Evolutionary conservation across 257 asterid species (phyloP).

Genomic region (Solanum chilense): DNA sequence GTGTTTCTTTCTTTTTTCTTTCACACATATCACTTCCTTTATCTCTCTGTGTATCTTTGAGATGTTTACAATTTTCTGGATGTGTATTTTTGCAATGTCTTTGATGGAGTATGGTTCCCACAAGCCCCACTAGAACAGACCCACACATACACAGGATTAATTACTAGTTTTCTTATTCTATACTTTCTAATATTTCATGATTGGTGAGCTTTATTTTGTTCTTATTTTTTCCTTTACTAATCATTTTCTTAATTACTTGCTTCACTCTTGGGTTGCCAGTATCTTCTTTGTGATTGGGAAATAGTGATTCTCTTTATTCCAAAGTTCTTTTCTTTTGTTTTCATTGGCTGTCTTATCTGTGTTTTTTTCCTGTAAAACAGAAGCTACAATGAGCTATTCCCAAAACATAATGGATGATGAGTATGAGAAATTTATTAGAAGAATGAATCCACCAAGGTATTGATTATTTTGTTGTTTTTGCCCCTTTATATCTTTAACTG

Average conservation of each 20-base stretch:
- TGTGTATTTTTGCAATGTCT: not conserved
- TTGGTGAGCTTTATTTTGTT: slow-evolving; percentile 1
- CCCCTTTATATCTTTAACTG: not conserved
- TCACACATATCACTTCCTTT: not conserved
- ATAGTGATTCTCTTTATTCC: slow-evolving; percentile 20
- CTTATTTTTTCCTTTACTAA: not conserved
- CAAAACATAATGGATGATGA: slow-evolving; percentile 74
- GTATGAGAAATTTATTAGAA: slow-evolving; percentile 72
- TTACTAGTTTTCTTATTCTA: not conserved
- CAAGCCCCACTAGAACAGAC: not conserved
- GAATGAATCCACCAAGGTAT: slow-evolving; percentile 97
- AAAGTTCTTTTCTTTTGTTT: not conserved
- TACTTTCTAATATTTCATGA: not conserved
- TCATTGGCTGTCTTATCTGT: slow-evolving; percentile 8
- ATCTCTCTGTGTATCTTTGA: not conserved
- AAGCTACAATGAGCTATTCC: slow-evolving; percentile 46
- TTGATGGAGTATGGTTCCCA: not conserved
- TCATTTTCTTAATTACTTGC: slow-evolving; percentile 9
- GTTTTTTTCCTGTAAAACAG: slow-evolving; percentile 16
- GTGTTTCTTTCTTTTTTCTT: not conserved
- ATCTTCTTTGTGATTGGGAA: slow-evolving; percentile 33
- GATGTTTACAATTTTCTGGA: not conserved
- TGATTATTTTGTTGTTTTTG: not conserved
- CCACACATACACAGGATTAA: not conserved
- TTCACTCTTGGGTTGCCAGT: slow-evolving; percentile 23